A percentile compares a stretch with the other conserved stretches of the same genome.
Conservation (phyloP, 2,329 filamentous ascomycete species). For the Fusarium tupiense region DNA sequence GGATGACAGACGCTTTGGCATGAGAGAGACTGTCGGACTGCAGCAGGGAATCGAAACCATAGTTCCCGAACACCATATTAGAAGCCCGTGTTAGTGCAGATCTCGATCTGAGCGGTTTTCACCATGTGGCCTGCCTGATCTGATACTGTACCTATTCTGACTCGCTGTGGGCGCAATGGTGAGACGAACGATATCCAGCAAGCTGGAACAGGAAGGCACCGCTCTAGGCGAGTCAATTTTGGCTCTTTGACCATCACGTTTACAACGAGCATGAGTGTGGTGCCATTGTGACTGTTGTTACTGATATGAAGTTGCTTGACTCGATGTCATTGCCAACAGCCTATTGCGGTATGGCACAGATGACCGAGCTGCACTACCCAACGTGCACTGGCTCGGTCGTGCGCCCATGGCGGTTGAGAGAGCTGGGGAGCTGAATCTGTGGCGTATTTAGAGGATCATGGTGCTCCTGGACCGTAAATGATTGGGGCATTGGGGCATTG, state of each 20-base stretch:
- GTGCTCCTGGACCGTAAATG: neutral
- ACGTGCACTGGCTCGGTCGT: constrained; percentile 29
- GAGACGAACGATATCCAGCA: constrained; percentile 28
- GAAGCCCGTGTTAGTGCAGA: constrained; percentile 42
- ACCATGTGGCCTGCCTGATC: constrained; percentile 36
- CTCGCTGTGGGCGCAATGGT: constrained; percentile 38
- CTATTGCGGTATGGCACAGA: constrained; percentile 25
- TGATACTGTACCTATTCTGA: constrained; percentile 42
- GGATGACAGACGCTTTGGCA: constrained; percentile 34
- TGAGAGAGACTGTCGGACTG: constrained; percentile 12
- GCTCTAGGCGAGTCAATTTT: constrained; percentile 25
- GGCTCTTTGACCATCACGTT: constrained; percentile 13
- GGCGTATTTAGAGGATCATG: constrained; percentile 26
- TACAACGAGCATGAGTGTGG: constrained; percentile 11
- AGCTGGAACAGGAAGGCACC: constrained; percentile 30
- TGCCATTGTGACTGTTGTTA: constrained; percentile 7
- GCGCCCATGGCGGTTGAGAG: constrained; percentile 11
- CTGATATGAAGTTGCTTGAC: constrained; percentile 30
- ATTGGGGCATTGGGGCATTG: neutral
- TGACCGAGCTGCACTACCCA: constrained; percentile 24
- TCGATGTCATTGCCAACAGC: constrained; percentile 17
- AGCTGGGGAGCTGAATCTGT: constrained; percentile 26
- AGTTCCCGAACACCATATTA: constrained; percentile 29
- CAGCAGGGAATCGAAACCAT: constrained; percentile 32
- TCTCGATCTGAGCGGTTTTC: constrained; percentile 41